Percentiles rank a stretch among this genome's conserved stretches.
Evolutionary conservation across 495 filamentous ascomycete species (phyloP).

Genomic region (Penicillium egyptiacum): DNA sequence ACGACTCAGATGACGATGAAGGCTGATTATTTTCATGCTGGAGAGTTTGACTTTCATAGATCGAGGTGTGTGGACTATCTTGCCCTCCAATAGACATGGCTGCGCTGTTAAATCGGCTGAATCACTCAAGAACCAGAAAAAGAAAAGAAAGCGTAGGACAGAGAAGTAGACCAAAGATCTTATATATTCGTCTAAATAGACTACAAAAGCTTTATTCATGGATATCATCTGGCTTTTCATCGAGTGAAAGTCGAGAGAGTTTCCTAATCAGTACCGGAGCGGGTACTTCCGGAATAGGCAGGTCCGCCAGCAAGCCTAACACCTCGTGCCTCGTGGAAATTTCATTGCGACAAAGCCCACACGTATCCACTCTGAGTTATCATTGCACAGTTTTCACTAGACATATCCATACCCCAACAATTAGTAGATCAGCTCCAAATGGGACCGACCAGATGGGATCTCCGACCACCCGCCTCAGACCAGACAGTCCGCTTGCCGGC

Average conservation of each 20-base stretch:
- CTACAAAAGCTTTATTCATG: neutral
- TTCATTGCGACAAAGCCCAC: too few relatives aligned
- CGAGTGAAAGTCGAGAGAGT: neutral
- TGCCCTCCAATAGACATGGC: slow-evolving; percentile 3
- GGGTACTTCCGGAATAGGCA: slow-evolving; percentile 1
- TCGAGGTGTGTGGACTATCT: neutral
- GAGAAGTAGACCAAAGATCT: neutral
- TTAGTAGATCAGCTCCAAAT: too few relatives aligned
- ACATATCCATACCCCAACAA: too few relatives aligned
- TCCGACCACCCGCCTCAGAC: too few relatives aligned
- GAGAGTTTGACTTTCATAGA: neutral
- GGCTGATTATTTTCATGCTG: neutral
- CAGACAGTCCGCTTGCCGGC: too few relatives aligned
- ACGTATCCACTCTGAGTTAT: too few relatives aligned
- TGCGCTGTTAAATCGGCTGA: neutral
- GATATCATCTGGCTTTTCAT: neutral
- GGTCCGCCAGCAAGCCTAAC: slow-evolving; percentile 1
- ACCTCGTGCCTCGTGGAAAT: neutral
- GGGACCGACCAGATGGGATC: too few relatives aligned
- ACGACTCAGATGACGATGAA: neutral
- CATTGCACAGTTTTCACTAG: too few relatives aligned
- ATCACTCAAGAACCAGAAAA: neutral
- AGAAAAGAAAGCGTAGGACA: neutral
- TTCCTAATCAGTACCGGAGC: slow-evolving; percentile 3
- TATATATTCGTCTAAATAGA: neutral